phyloP scores from a whole-genome alignment of 805 yeast species.

The Suhomyces pyralidae region DNA sequence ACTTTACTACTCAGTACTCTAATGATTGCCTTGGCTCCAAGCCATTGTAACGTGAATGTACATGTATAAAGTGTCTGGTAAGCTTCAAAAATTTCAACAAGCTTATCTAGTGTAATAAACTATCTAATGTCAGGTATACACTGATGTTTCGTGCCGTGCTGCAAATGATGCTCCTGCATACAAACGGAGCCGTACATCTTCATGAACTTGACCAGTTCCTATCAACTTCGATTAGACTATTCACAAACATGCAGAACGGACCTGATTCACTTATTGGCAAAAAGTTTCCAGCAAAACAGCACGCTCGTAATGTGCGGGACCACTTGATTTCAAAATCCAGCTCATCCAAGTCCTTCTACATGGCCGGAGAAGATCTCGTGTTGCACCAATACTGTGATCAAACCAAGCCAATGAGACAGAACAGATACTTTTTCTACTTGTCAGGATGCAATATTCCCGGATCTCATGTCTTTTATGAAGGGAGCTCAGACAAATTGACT shows the following conservation, averaged over 20 bases:
- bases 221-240: background rate
- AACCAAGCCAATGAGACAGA: constrained; percentile 76
- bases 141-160: background rate
- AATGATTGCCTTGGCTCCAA: background rate
- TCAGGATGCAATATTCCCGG: constrained; percentile 84
- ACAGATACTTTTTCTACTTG: constrained; percentile 84
- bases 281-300: constrained; percentile 83
- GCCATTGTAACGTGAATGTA: too few species aligned
- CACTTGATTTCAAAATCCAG: constrained; percentile 30
- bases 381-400: constrained; percentile 77
- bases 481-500: constrained; percentile 53
- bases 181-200: background rate
- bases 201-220: background rate
- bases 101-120: background rate
- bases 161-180: background rate
- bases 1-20: background rate
- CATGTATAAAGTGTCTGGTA: background rate
- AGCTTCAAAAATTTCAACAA: background rate
- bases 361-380: constrained; percentile 59
- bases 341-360: constrained; percentile 39
- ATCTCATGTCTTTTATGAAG: constrained; percentile 59
- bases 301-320: constrained; percentile 54
- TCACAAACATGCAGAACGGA: constrained; percentile 6
- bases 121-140: background rate
- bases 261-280: constrained; percentile 21